phyloP scores from a whole-genome alignment of 2,329 filamentous ascomycete genomes.

The Beauveria varroae region DNA sequence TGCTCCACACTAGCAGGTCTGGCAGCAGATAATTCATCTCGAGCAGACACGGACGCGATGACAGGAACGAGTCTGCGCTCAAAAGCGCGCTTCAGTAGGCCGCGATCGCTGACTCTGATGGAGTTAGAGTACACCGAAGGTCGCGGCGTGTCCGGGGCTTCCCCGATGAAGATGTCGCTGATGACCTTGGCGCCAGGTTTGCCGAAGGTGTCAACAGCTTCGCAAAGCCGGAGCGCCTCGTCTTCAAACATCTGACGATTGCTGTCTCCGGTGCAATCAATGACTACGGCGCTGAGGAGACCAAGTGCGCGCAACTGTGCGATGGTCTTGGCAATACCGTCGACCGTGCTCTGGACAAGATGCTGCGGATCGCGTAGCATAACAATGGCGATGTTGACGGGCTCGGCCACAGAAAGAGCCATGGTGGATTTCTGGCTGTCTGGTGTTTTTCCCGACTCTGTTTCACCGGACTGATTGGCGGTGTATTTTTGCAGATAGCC shows the following conservation, averaged over 20 bases:
- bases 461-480: constrained; percentile 22
- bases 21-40: constrained; percentile 31
- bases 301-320: constrained; percentile 77
- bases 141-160: background rate
- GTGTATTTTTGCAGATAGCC: constrained; percentile 83
- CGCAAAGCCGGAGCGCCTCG: constrained; percentile 67
- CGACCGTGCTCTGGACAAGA: constrained; percentile 60
- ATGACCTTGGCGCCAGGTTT: constrained; percentile 62
- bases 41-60: constrained; percentile 34
- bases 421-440: constrained; percentile 4
- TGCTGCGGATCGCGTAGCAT: constrained; percentile 71
- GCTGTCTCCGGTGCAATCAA: constrained; percentile 57
- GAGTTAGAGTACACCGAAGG: constrained; percentile 18
- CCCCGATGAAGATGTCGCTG: constrained; percentile 9
- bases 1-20: constrained; percentile 44
- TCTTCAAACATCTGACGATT: constrained; percentile 38
- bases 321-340: constrained; percentile 74
- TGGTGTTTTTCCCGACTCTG: constrained; percentile 16
- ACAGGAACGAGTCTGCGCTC: constrained; percentile 29
- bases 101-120: constrained; percentile 24
- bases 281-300: constrained; percentile 71
- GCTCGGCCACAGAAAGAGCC: constrained; percentile 18
- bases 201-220: constrained; percentile 63
- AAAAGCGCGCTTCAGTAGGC: constrained; percentile 25
- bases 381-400: constrained; percentile 66